Base-by-base conservation (phyloP, 2,329 filamentous ascomycete species). In the Exserohilum turcica region DNA sequence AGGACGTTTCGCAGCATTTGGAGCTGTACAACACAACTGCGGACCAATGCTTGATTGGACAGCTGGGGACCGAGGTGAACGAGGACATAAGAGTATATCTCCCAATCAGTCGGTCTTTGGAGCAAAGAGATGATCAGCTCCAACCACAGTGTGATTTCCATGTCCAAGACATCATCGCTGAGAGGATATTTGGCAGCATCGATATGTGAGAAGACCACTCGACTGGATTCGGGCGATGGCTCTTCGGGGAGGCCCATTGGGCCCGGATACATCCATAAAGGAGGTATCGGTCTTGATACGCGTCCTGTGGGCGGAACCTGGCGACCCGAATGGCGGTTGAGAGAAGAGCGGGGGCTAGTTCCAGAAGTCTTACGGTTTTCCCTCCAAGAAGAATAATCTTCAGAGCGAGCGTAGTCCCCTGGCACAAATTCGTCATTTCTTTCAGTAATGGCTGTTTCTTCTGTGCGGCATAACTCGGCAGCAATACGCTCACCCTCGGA, bases 51-150 rank as follows among this genome's bases (percentile, higher is more conserved):
- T 67, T 94, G 91, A 64, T 99, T 99, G 72, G 88, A 90, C 18
- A 99, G 80, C 66, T 97, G 93, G 24, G 90, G 88, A 1, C 91
- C 90, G 8, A 97, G 78, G 72, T 96, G 90, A 5, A 91, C 89
- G 27, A 99, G 79, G 15, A 93, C 84, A 70, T 93, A 97, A 74
- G 91, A 93, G 78, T 96, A 96, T 1, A 96, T 80, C 70, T 97
- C 92, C 92, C 93, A 97, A 57, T 94, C 88, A 42, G 85, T 84
- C 35, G 88, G 89, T 49, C 86, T 82, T 60, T 89, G 85, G 37
- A 96, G 77, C n/a, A 94, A 77, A n/a, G 81, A 80, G 21, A 91
- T 83, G 32, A 95, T 80, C 9, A 86, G 82, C 58, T 92, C 89
- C n/a, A 96, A 80, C 89, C 91, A 96, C 35, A 70, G 43, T 13